These are phyloP conservation scores for Suhomyces panamericanus DNA, from an alignment of 1,139 yeast genomes.

Conservation along the genomic window DNA sequence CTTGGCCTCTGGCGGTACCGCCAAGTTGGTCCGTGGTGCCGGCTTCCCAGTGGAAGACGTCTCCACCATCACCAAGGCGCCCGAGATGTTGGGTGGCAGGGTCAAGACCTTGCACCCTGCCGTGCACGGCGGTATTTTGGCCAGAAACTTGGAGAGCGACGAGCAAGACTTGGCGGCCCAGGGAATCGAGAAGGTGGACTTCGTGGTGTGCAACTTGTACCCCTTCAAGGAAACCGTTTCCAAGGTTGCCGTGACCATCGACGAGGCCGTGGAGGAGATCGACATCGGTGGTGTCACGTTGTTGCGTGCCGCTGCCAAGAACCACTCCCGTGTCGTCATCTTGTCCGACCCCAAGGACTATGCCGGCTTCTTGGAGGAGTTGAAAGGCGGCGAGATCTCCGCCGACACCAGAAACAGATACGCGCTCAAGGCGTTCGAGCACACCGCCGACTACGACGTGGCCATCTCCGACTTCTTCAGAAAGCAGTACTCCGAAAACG, in stretches of 20 bases:
- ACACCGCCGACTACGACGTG: conserved; percentile 95
- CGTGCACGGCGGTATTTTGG: conserved; percentile 97
- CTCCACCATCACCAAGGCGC: conserved; percentile 92
- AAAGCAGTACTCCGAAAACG: conserved; percentile 90
- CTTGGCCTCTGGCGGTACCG: conserved; percentile 97
- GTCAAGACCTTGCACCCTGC: conserved; percentile 98
- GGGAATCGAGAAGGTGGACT: conserved; percentile 93
- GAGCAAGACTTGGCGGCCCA: conserved; percentile 84
- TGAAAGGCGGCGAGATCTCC: conserved; percentile 70
- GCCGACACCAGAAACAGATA: conserved; percentile 72
- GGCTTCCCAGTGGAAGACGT: conserved; percentile 98
- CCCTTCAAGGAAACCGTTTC: conserved; percentile 98
- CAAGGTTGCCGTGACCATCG: conserved; percentile 91
- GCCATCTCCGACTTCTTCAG: conserved; percentile 96
- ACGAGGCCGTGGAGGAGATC: conserved; percentile 97
- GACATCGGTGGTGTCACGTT: conserved; percentile 98
- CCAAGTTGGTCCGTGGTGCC: conserved; percentile 90
- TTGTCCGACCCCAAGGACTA: conserved; percentile 93
- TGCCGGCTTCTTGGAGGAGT: conserved; percentile 79
- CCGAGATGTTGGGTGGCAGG: conserved; percentile 98
- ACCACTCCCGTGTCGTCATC: conserved; percentile 93
- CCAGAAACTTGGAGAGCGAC: conserved; percentile 88
- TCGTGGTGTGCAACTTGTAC: conserved; percentile 93
- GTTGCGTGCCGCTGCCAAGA: conserved; percentile 97
- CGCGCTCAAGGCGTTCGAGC: conserved; percentile 97